Percentiles rank a stretch among this genome's conserved stretches.
Evolutionary conservation across 2,329 filamentous ascomycete species (phyloP).

Genomic region (Aspergillus pseudonomiae): DNA sequence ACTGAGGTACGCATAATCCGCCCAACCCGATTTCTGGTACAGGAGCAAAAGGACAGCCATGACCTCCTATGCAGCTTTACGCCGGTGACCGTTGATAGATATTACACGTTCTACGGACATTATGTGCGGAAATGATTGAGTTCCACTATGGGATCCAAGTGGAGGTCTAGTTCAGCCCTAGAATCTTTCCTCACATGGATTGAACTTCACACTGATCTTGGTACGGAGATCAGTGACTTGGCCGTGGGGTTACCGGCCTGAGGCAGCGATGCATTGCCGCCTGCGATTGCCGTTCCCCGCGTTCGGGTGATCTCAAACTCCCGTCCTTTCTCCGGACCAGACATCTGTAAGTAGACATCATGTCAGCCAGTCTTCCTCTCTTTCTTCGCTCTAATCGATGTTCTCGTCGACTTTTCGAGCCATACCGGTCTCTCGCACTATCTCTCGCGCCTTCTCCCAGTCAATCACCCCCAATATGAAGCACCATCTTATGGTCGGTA

Average conservation of each 20-base stretch:
- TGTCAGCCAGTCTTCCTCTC: neutral
- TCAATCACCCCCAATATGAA: conserved; percentile 62
- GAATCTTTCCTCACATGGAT: neutral
- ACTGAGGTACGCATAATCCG: too few species aligned
- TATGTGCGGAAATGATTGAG: neutral
- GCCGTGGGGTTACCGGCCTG: neutral
- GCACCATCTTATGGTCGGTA: conserved; percentile 90
- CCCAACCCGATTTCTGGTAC: too few species aligned
- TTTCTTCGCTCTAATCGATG: neutral
- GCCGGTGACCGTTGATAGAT: neutral
- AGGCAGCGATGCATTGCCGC: neutral
- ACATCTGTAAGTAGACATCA: neutral
- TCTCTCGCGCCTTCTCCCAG: conserved; percentile 8
- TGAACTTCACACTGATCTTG: neutral
- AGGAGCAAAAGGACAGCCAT: neutral
- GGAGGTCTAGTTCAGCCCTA: neutral
- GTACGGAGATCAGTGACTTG: too few species aligned
- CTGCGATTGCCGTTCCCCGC: neutral
- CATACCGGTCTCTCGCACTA: neutral
- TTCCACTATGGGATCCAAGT: neutral
- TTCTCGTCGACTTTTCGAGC: neutral
- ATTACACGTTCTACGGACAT: neutral
- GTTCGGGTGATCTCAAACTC: neutral
- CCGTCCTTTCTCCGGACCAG: neutral
- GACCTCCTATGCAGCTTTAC: neutral